Evolutionary conservation across 192 early-diverging fungal genomes (phyloP), one percentile per base, ranked within the genome.

Genomic region (Rhizophagus prolifer): DNA sequence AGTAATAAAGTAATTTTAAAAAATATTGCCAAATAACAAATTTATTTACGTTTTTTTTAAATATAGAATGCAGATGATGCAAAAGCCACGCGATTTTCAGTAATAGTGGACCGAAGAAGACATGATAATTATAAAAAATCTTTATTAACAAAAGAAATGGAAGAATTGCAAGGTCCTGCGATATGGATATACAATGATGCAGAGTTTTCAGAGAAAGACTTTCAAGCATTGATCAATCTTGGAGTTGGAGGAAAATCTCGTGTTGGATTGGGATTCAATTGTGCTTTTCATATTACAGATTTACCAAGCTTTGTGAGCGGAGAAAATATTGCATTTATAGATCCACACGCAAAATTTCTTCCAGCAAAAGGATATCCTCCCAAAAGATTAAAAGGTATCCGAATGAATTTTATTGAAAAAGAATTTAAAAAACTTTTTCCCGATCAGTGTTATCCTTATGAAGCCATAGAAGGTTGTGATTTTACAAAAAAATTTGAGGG

Each of bases 11-110:
- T 31, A 3, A 31, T 31, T 36, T 6, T 6, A 36, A 36, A 36
- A 36, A 36, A 36, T 36, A 36, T 0, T 36, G 7, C 34, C 0
- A 6, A 31, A 36, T 36, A 36, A 36, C 34, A 7, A 36, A 36
- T 36, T 6, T 7, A 36, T 36, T 36, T 36, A 36, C 5, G 34
- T 36, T 36, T 7, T 36, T 6, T 36, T 36, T 6, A 31, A 31
- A 36, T 36, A 36, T 81, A 85, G 64, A 85, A 85, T 19, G 83
- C 83, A 0, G 80, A 83, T 21, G 68, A 70, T 46, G 68, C 68
- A 26, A 38, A 38, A 41, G 68, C 68, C 44, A 34, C 14, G n/a
- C 8, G 31, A 2, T 41, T 47, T 50, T 21, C 12, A 9, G 16
- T 70, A 41, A 21, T n/a, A 19, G 16, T 70, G 8, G 68, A 70